A percentile compares a stretch with the other conserved stretches of the same genome.
These are phyloP conservation scores for Leccinellum luteum DNA, from an alignment of 768 basidiomycete species.

Conservation along the genomic window DNA sequence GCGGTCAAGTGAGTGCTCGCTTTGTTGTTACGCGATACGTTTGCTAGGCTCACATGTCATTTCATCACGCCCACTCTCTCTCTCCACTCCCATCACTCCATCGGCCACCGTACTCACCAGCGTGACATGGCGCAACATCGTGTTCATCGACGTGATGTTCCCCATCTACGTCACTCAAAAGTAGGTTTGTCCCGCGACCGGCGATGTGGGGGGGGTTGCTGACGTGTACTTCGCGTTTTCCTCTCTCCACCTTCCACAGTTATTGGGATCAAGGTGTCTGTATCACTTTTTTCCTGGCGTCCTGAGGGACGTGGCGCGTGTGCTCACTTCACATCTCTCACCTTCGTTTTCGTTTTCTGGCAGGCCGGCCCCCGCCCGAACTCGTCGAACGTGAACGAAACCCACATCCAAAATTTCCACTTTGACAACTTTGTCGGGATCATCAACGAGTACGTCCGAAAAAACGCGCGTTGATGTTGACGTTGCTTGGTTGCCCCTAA, in stretches of 20 bases:
- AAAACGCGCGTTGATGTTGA: not conserved
- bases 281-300: not conserved
- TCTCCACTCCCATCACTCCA: not conserved
- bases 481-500: too few species aligned
- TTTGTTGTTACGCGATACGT: not conserved
- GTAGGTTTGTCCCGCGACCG: constrained; percentile 29
- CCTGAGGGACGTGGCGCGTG: too few species aligned
- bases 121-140: constrained; percentile 58
- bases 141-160: constrained; percentile 50
- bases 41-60: not conserved
- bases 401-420: constrained; percentile 51
- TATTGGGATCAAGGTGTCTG: constrained; percentile 61
- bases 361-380: constrained; percentile 45
- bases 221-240: not conserved
- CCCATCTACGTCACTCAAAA: constrained; percentile 65
- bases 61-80: not conserved
- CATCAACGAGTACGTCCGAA: constrained; percentile 41
- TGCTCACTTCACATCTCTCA: too few species aligned
- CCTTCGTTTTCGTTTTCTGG: not conserved
- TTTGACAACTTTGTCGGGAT: constrained; percentile 55
- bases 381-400: constrained; percentile 45
- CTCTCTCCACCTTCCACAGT: constrained; percentile 28
- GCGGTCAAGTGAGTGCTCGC: constrained; percentile 46
- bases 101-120: constrained; percentile 27
- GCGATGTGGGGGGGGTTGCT: not conserved